Evolutionary conservation across 495 filamentous ascomycete species (phyloP).

Genomic region (Penicillium cataractarum): DNA sequence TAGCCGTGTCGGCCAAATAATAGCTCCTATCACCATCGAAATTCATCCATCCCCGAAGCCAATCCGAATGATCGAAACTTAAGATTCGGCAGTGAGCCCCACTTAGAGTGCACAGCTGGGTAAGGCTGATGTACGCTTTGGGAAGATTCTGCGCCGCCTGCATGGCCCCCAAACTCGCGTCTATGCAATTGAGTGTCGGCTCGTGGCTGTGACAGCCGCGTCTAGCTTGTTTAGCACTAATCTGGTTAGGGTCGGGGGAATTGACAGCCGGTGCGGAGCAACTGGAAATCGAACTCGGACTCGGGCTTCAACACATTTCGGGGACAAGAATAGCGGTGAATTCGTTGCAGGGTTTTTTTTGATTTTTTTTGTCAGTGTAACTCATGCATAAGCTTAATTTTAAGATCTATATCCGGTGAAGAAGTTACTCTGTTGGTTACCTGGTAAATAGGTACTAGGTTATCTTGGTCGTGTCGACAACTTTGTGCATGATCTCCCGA

Average conservation of each 20-base stretch:
- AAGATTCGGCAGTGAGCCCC: neutral
- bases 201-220: neutral
- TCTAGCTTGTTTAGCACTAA: neutral
- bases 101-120: neutral
- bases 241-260: constrained; percentile 10
- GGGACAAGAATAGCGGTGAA: too few species aligned
- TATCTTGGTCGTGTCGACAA: too few species aligned
- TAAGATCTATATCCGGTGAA: too few species aligned
- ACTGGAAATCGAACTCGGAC: neutral
- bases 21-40: neutral
- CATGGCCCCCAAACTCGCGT: neutral
- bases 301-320: too few species aligned
- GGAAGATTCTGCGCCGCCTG: constrained; percentile 3
- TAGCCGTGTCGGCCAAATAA: neutral
- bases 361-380: too few species aligned
- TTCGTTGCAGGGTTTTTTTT: too few species aligned
- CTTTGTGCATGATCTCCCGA: too few species aligned
- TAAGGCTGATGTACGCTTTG: neutral
- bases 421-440: too few species aligned
- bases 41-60: neutral
- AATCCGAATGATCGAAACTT: neutral
- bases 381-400: too few species aligned
- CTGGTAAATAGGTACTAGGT: too few species aligned
- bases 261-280: neutral
- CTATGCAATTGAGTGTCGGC: neutral